Evolutionary conservation across 2,329 filamentous ascomycete species (phyloP), one percentile per base, ranked within the genome.

Genomic region (Chlorencoelia australis): DNA sequence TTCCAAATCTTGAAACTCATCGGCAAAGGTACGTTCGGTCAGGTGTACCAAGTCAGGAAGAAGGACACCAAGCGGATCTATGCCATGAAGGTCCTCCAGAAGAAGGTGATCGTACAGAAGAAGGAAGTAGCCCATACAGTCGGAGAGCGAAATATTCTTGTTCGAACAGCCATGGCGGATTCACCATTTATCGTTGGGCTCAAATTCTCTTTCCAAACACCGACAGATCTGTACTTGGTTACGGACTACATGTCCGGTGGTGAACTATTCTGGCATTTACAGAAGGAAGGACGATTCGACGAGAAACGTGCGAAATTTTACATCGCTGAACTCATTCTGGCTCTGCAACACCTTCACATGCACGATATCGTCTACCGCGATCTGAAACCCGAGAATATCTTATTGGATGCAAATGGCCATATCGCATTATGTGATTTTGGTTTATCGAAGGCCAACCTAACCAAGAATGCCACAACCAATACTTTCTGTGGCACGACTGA

Each of bases 31-130:
- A 98, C 91, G 0, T 98, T 98, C 57, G 91, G 91, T 1, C 91
- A 98, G 59, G 91, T 98, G 2, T 98, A 96, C 58, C 91, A 98
- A 59, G 91, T 98, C 5, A 81, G 86, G 51, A 98, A 98, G 73
- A 91, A 85, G 67, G 91, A 98, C 58, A 95, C 89, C 1, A 78
- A 79, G 52, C 80, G 91, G 29, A 95, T 98, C 43, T 98, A 98
- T 55, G 91, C 91, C 44, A 98, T 98, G 91, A 98, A 98, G 62
- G 89, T 98, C 2, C 68, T 98, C 20, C 95, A 91, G 33, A 98
- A 98, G 71, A 98, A 98, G 69, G 91, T 98, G 35, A 98, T 98
- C 54, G 91, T 98, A 17, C 91, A 98, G 64, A 98, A 98, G 74
- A 98, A 98, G 63, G 91, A 98, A 60, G 87, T 98, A 33, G 87